A percentile compares a stretch with the other conserved stretches of the same genome.
Conservation (phyloP, 2,329 filamentous ascomycete species). For the Botryotinia convoluta region DNA sequence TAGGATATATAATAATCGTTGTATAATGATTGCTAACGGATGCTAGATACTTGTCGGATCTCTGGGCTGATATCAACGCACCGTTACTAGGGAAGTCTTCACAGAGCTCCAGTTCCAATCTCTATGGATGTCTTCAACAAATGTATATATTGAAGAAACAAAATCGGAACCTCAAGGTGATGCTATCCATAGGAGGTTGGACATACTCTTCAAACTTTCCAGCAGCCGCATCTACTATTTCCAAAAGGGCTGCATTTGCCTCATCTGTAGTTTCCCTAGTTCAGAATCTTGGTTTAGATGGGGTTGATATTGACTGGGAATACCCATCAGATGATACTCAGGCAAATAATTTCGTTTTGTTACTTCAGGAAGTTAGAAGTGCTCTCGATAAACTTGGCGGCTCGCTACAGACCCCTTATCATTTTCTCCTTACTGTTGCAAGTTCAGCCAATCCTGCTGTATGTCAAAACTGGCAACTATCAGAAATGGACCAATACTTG, state of each 20-base stretch:
- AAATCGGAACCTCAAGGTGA: slow-evolving; percentile 72
- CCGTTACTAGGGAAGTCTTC: slow-evolving; percentile 69
- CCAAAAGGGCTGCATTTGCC: slow-evolving; percentile 65
- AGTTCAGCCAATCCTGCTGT: slow-evolving; percentile 49
- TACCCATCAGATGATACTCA: slow-evolving; percentile 31
- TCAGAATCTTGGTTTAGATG: slow-evolving; percentile 66
- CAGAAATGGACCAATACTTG: slow-evolving; percentile 46
- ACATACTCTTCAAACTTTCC: slow-evolving; percentile 78
- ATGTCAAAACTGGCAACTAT: slow-evolving; percentile 51
- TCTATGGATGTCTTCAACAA: slow-evolving; percentile 79
- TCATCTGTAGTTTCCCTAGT: slow-evolving; percentile 65
- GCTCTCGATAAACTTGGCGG: slow-evolving; percentile 50
- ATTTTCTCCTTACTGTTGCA: slow-evolving; percentile 55
- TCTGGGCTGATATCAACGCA: slow-evolving; percentile 71
- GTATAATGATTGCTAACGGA: slow-evolving; percentile 19
- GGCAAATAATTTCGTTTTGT: slow-evolving; percentile 36
- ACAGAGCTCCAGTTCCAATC: slow-evolving; percentile 68
- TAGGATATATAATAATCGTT: slow-evolving; percentile 45
- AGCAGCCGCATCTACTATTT: slow-evolving; percentile 58
- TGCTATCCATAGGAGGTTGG: slow-evolving; percentile 83
- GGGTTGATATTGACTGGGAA: slow-evolving; percentile 42
- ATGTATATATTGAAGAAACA: slow-evolving; percentile 73
- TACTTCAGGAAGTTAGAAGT: slow-evolving; percentile 35
- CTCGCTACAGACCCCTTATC: slow-evolving; percentile 45
- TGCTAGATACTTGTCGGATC: slow-evolving; percentile 59